Evolutionary conservation across 1,139 yeast genomes (phyloP).

Genomic region (Komagataea norvegica): DNA sequence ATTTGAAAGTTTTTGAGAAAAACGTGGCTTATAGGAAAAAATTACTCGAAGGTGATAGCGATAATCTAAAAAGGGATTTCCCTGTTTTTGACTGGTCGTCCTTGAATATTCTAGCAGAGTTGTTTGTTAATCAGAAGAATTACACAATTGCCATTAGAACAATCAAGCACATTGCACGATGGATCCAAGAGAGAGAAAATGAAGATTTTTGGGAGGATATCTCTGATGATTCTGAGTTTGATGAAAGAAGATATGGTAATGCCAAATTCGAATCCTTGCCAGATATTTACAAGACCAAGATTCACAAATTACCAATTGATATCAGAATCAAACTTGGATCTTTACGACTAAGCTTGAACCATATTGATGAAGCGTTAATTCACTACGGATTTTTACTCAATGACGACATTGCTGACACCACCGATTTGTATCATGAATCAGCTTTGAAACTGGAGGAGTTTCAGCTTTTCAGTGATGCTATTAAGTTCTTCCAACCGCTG

Average conservation of each 20-base stretch:
- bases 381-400: slow-evolving; percentile 60
- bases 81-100: slow-evolving; percentile 79
- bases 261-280: slow-evolving; percentile 37
- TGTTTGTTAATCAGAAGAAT: slow-evolving; percentile 63
- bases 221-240: slow-evolving; percentile 77
- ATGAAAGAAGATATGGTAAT: slow-evolving; percentile 53
- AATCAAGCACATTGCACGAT: slow-evolving; percentile 69
- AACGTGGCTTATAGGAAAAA: slow-evolving; percentile 36
- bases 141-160: slow-evolving; percentile 61
- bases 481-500: slow-evolving; percentile 55
- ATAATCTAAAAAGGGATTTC: slow-evolving; percentile 29
- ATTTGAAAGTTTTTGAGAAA: slow-evolving; percentile 58
- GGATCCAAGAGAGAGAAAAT: slow-evolving; percentile 68
- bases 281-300: slow-evolving; percentile 36
- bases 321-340: slow-evolving; percentile 77
- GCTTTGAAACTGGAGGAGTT: slow-evolving; percentile 68
- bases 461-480: slow-evolving; percentile 68
- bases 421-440: slow-evolving; percentile 73
- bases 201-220: slow-evolving; percentile 84
- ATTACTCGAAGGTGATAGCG: slow-evolving; percentile 12
- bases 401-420: slow-evolving; percentile 54
- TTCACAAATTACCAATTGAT: slow-evolving; percentile 70
- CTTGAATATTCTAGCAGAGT: slow-evolving; percentile 74
- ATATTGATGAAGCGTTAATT: slow-evolving; percentile 62
- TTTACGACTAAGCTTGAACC: slow-evolving; percentile 60